Percentiles rank a stretch among this genome's conserved stretches.
These are phyloP conservation scores for Melampsora larici-populina DNA, from an alignment of 1,284 basidiomycete genomes.

Conservation along the genomic window DNA sequence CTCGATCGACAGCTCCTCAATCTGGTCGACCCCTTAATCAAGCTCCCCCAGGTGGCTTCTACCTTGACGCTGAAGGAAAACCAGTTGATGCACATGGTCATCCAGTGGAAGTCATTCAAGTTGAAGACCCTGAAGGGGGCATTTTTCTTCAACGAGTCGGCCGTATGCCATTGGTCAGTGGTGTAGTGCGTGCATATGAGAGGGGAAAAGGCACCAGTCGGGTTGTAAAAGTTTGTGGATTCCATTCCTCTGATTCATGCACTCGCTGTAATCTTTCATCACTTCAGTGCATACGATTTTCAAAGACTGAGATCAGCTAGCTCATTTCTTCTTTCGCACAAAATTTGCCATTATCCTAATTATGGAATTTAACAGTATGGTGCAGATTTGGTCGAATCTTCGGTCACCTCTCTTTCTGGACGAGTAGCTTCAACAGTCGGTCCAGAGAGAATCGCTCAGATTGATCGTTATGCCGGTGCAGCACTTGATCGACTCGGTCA, in stretches of 20 bases:
- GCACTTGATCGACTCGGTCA: slow-evolving; percentile 71
- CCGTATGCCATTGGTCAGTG: slow-evolving; percentile 63
- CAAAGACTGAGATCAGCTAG: neutral
- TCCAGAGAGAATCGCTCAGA: slow-evolving; percentile 61
- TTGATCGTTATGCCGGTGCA: slow-evolving; percentile 83
- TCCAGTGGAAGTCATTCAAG: neutral
- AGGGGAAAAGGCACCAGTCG: slow-evolving; percentile 71
- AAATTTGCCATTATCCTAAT: too few species aligned
- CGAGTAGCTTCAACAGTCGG: slow-evolving; percentile 73
- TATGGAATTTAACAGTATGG: slow-evolving; percentile 66
- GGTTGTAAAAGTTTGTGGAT: slow-evolving; percentile 65
- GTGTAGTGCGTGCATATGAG: slow-evolving; percentile 69
- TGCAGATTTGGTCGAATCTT: slow-evolving; percentile 79
- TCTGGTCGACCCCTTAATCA: neutral
- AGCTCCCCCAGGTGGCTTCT: neutral
- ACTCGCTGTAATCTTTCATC: slow-evolving; percentile 1
- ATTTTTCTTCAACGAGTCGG: slow-evolving; percentile 55
- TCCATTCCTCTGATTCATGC: neutral
- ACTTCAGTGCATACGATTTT: neutral
- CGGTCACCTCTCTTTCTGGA: slow-evolving; percentile 73
- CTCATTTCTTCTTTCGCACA: neutral
- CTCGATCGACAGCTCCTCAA: neutral
- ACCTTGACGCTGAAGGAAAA: neutral
- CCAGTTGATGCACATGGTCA: slow-evolving; percentile 5
- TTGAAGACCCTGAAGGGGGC: slow-evolving; percentile 5